Percentiles rank a stretch among this genome's conserved stretches.
phyloP scores from a whole-genome alignment of 148 eudicot species.

The Bassia scoparia region DNA sequence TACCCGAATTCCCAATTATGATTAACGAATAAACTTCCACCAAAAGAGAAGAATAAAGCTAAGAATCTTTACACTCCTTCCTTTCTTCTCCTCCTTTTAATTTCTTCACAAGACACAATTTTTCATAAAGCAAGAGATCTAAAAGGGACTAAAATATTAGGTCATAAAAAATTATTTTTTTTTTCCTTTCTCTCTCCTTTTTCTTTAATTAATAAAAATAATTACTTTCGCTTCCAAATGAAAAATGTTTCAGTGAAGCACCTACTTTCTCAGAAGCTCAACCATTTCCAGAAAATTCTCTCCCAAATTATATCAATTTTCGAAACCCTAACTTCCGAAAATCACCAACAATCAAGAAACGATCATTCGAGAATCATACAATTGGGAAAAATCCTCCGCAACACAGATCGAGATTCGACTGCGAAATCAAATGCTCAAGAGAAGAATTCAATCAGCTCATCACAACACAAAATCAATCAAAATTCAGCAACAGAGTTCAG shows the following conservation, averaged over 20 bases:
- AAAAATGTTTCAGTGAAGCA: slow-evolving; percentile 12
- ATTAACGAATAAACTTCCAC: not conserved
- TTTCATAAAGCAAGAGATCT: slow-evolving; percentile 26
- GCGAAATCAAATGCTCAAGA: not conserved
- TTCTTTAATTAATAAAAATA: not conserved
- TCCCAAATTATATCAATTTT: not conserved
- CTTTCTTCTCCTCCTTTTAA: slow-evolving; percentile 10
- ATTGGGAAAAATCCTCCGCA: not conserved
- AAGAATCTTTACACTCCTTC: slow-evolving; percentile 10
- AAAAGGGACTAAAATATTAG: not conserved
- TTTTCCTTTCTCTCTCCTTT: not conserved
- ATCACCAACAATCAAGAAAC: not conserved
- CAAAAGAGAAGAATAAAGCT: slow-evolving; percentile 21
- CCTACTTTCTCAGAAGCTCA: slow-evolving; percentile 16
- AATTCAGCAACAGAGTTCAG: not conserved
- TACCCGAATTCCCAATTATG: not conserved
- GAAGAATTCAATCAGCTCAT: not conserved
- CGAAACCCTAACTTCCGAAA: slow-evolving; percentile 26
- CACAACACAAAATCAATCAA: not conserved
- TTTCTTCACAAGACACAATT: slow-evolving; percentile 25
- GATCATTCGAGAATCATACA: slow-evolving; percentile 15
- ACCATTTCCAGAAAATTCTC: slow-evolving; percentile 1
- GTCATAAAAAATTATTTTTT: not conserved
- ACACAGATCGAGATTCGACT: slow-evolving; percentile 16
- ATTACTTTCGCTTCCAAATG: not conserved